A percentile compares a stretch with the other conserved stretches of the same genome.
Conservation (phyloP, 2,329 filamentous ascomycete genomes). For the Nothophaeocryptopus gaeumannii region DNA sequence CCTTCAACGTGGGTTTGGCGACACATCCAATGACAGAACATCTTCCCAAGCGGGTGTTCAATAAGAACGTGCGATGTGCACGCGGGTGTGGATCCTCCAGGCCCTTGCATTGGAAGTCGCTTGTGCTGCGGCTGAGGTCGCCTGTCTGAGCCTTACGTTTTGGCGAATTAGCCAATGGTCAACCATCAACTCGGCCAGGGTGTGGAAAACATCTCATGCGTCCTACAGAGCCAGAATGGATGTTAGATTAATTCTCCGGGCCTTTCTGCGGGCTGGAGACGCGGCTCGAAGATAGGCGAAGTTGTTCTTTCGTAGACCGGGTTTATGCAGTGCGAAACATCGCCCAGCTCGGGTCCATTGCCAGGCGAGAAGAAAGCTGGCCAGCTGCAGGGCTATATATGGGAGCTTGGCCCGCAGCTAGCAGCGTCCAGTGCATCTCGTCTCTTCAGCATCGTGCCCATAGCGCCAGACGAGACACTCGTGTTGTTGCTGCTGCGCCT, state of each 20-base stretch:
- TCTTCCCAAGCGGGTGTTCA: background rate
- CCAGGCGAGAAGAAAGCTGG: too few relatives aligned
- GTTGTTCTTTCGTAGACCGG: too few relatives aligned
- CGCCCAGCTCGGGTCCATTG: too few relatives aligned
- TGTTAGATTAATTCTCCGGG: too few relatives aligned
- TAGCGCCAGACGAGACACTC: background rate
- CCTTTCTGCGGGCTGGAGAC: too few relatives aligned
- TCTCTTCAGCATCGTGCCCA: background rate
- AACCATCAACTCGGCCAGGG: too few relatives aligned
- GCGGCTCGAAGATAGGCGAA: too few relatives aligned
- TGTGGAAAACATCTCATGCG: too few relatives aligned
- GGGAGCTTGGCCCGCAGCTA: too few relatives aligned
- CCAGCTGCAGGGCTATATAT: too few relatives aligned
- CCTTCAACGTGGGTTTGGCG: background rate
- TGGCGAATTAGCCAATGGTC: background rate
- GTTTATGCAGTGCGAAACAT: too few relatives aligned
- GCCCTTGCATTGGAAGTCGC: constrained; percentile 1
- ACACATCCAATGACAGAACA: constrained; percentile 1
- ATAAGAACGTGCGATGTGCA: background rate
- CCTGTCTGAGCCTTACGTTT: background rate
- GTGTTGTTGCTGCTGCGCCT: constrained; percentile 4
- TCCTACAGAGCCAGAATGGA: too few relatives aligned
- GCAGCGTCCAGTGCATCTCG: background rate
- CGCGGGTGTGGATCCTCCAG: background rate
- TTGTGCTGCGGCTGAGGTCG: constrained; percentile 1